Evolutionary conservation across 306 rosid genomes (phyloP), one percentile per base, ranked within the genome.

Genomic region (Quercus glauca): DNA sequence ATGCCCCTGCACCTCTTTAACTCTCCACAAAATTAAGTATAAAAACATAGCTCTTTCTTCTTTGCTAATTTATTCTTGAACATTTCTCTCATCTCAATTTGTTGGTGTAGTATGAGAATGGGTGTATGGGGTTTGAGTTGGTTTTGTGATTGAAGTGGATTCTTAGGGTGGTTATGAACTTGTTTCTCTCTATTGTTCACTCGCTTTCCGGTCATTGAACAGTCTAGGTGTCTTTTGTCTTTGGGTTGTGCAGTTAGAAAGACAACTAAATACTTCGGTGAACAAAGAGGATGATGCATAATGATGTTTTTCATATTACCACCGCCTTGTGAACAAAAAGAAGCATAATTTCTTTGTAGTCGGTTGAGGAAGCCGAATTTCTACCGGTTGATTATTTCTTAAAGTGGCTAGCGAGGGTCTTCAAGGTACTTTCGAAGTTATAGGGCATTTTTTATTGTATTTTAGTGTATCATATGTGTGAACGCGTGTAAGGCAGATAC

Each of bases 211-310:
- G 55, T 67, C 55, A 78, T 18, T 28, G 14, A 77, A 56, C 55
- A 28, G 52, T 35, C 28, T 41, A 1, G 31, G 13, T 63, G 6
- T 69, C 45, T 41, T 41, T 43, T 71, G 43, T 41, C 20, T 7
- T 5, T 67, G 20, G 18, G 21, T 6, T 65, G 58, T 72, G 71
- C 90, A 89, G 92, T 86, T 89, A 11, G 90, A 89, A 83, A 80
- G 82, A 69, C 87, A 85, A 72, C 18, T 86, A 73, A 84, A 77
- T 55, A 68, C 72, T 23, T 33, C 78, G 83, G 75, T 63, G 71
- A 79, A 57, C 82, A 84, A 76, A 64, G 86, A 82, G 15, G 82
- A 79, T 43, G 17, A 12, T 3, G 41, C 69, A 12, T 3, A 64
- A 64, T 28, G 70, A 64, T 64, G 70, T 33, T 68, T 67, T 18